Conservation (phyloP, 768 basidiomycete species). For the Russula compacta region DNA sequence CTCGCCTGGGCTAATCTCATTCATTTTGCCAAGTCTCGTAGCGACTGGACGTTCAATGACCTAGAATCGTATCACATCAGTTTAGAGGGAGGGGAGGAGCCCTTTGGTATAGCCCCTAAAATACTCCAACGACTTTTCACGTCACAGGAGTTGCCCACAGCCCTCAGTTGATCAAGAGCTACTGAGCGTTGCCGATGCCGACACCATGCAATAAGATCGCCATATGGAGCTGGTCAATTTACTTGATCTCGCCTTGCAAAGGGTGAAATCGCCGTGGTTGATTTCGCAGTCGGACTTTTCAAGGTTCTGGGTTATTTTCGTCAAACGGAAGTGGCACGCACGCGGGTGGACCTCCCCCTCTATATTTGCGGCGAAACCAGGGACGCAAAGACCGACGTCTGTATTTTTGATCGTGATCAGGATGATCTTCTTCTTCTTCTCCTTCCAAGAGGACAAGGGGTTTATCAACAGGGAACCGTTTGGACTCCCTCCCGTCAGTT, state of each 20-base stretch:
- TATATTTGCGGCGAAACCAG: neutral
- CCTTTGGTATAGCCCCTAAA: too few relatives aligned
- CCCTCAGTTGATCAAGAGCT: neutral
- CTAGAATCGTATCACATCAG: neutral
- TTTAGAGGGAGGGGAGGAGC: too few relatives aligned
- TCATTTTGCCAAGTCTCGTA: neutral
- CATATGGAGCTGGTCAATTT: neutral
- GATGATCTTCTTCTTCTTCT: constrained; percentile 2
- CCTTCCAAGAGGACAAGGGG: constrained; percentile 5
- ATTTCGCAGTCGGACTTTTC: neutral
- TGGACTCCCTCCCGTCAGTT: neutral
- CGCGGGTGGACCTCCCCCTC: neutral
- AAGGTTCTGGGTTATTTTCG: neutral
- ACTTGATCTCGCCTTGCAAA: neutral
- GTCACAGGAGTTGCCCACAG: neutral
- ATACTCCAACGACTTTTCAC: neutral
- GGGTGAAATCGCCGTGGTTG: neutral
- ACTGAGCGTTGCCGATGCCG: neutral
- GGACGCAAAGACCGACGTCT: neutral
- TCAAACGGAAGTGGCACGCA: neutral
- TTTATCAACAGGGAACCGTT: neutral
- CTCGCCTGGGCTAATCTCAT: too few relatives aligned
- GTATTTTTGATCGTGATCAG: neutral
- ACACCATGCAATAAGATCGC: neutral
- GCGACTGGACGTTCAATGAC: neutral